Base-by-base conservation (phyloP, 345 rosid genomes). In the Anacardium occidentale region DNA sequence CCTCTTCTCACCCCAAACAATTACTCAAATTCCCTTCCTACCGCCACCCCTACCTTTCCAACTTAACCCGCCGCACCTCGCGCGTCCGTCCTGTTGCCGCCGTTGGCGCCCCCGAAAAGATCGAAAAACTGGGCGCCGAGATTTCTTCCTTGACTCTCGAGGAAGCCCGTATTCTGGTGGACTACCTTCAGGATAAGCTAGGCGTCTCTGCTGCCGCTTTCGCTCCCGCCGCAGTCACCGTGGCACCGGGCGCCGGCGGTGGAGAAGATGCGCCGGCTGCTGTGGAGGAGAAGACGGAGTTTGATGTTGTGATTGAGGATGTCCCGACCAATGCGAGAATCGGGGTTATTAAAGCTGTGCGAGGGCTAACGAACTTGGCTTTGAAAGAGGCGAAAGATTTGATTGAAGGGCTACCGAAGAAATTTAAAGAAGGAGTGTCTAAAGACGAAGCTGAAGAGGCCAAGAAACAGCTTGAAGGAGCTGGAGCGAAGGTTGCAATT, bases 401-500 rank as follows among this genome's bases (percentile, higher is more conserved):
- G 37, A 87, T 91, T 17, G 97, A 91, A 74, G 96, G 96, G 1
- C 78, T 94, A 74, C 98, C 98, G 0, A 91, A 91, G 90, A 94
- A 91, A 81, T 87, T 94, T 15, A 94, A 88, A 54, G 98, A 85
- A 53, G 92, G 94, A 0, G 79, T 80, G 3, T 79, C 91, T 0
- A 90, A 88, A 69, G 98, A 94, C 6, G 98, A 91, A 70, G 97
- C 98, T 0, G 98, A 94, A 60, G 90, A 86, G 5, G 94, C 94
- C 7, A 94, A 89, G 93, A 90, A 87, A 79, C 86, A 81, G 76
- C 94, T 94, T 7, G 98, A 94, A 76, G 96, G 64, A 55, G 98
- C 97, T 15, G 98, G 98, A 0, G 96, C 96, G 4, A 88, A 86
- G 69, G 77, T 90, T 54, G 64, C 88, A 2, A 79, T 94, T 76